phyloP scores from a whole-genome alignment of 169 alveolate genomes.

The Cyclospora cayetanensis region DNA sequence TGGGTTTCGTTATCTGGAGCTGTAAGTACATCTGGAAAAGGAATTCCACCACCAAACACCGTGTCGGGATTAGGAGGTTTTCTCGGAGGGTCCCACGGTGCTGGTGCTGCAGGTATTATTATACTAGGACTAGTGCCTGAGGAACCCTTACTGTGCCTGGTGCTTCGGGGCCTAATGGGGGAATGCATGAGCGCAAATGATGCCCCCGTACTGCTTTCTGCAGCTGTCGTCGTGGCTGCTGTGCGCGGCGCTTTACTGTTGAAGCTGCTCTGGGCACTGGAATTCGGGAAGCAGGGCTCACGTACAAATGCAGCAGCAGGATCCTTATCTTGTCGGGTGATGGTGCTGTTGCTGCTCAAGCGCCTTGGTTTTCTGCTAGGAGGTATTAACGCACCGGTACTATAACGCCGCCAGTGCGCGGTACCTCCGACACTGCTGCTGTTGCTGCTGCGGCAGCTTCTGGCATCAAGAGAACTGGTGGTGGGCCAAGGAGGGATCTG shows the following conservation, averaged over 20 bases:
- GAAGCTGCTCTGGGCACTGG: conserved; percentile 42
- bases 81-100: neutral
- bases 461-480: too few relatives aligned
- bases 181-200: conserved; percentile 51
- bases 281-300: conserved; percentile 30
- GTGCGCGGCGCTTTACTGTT: conserved; percentile 22
- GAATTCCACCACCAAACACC: conserved; percentile 46
- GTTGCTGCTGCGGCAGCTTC: conserved; percentile 24
- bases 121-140: neutral
- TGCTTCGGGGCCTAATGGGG: conserved; percentile 32
- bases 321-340: neutral
- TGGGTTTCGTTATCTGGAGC: too few relatives aligned
- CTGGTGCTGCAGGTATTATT: conserved; percentile 6
- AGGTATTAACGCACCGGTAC: conserved; percentile 41
- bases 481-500: too few relatives aligned
- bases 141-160: conserved; percentile 20
- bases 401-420: conserved; percentile 34
- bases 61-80: neutral
- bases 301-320: conserved; percentile 46
- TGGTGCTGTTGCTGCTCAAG: conserved; percentile 24
- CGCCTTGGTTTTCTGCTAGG: conserved; percentile 58
- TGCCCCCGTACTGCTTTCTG: neutral
- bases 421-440: conserved; percentile 1
- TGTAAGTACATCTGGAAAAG: too few relatives aligned
- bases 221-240: neutral